phyloP scores from a whole-genome alignment of 495 filamentous ascomycete species.

The Annulohypoxylon stygium region DNA sequence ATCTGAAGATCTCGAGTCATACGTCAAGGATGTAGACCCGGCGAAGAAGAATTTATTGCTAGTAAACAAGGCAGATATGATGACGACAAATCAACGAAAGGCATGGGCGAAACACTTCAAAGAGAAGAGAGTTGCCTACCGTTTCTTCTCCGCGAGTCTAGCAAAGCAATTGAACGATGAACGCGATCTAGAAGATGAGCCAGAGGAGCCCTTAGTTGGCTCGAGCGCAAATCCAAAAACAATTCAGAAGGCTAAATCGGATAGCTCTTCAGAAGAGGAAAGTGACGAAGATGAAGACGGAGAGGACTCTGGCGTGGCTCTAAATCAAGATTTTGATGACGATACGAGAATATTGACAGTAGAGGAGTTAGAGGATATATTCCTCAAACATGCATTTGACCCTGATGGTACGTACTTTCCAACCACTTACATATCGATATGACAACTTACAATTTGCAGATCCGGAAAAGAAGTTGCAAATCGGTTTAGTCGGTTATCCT shows the following conservation, averaged over 20 bases:
- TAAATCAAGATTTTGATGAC: conserved; percentile 59
- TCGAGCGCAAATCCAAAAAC: conserved; percentile 52
- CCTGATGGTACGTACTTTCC: conserved; percentile 57
- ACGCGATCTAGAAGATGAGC: conserved; percentile 59
- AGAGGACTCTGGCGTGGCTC: conserved; percentile 49
- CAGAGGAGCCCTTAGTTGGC: conserved; percentile 55
- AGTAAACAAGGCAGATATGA: conserved; percentile 99
- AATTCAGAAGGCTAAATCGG: conserved; percentile 30
- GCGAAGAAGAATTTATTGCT: conserved; percentile 92
- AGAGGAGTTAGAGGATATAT: conserved; percentile 90
- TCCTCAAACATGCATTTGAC: conserved; percentile 79
- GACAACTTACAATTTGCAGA: conserved; percentile 38
- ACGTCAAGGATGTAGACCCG: conserved; percentile 91
- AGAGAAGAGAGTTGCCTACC: conserved; percentile 82
- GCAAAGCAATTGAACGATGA: conserved; percentile 90
- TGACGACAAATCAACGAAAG: conserved; percentile 87
- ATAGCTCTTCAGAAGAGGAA: conserved; percentile 46
- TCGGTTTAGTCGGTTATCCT: conserved; percentile 97
- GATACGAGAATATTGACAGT: conserved; percentile 88
- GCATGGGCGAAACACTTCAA: conserved; percentile 92
- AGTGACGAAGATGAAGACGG: conserved; percentile 58
- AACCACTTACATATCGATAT: background rate
- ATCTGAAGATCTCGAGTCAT: conserved; percentile 91
- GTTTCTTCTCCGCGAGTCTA: conserved; percentile 94
- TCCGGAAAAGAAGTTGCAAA: conserved; percentile 77